A percentile compares a stretch with the other conserved stretches of the same genome.
Evolutionary conservation across 257 asterid species (phyloP).

Genomic region (Forsythia viridissima): DNA sequence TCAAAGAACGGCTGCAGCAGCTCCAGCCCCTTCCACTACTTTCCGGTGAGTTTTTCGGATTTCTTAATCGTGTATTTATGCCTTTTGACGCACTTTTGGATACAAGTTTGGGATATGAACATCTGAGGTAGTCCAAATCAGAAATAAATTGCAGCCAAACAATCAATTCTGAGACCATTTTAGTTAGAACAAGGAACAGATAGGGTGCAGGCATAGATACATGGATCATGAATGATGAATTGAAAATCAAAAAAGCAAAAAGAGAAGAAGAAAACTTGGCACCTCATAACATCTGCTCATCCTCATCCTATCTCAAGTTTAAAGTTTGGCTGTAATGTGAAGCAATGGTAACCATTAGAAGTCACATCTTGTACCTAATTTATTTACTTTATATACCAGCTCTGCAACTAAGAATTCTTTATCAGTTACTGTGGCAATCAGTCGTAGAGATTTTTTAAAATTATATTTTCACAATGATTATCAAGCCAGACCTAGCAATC

Average conservation of each 20-base stretch:
- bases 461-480: not conserved
- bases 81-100: not conserved
- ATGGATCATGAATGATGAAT: not conserved
- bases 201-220: not conserved
- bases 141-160: not conserved
- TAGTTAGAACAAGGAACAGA: not conserved
- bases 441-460: not conserved
- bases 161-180: not conserved
- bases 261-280: not conserved
- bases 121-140: not conserved
- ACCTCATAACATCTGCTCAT: not conserved
- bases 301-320: not conserved
- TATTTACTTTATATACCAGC: not conserved
- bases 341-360: not conserved
- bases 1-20: too few species aligned
- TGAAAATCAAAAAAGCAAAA: not conserved
- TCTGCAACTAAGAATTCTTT: not conserved
- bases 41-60: too few species aligned
- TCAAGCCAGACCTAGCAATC: not conserved
- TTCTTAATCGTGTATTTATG: not conserved
- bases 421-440: not conserved
- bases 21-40: too few species aligned
- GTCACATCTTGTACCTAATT: not conserved
- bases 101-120: not conserved
- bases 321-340: not conserved